These are phyloP conservation scores for Talaromyces pinophilus DNA, from an alignment of 2,329 filamentous ascomycete species.

Conservation along the genomic window DNA sequence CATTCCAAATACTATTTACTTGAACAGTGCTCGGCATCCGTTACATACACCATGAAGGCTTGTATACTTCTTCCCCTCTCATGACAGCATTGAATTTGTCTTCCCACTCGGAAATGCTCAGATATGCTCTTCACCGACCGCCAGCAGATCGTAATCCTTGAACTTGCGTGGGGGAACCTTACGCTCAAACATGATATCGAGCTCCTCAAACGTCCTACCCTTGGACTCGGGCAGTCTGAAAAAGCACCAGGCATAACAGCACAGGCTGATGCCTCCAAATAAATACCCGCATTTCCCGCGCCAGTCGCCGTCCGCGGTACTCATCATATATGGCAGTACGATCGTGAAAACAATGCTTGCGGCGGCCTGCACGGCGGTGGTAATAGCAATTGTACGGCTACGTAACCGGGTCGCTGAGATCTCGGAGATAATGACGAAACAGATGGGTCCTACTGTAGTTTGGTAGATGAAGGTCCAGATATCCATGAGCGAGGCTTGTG, in stretches of 20 bases:
- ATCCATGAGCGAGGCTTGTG: constrained; percentile 37
- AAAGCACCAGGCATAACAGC: constrained; percentile 38
- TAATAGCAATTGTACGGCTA: constrained; percentile 21
- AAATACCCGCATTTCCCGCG: constrained; percentile 36
- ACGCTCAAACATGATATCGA: constrained; percentile 46
- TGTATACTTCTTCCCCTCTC: not conserved
- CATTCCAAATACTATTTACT: not conserved
- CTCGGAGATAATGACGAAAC: constrained; percentile 23
- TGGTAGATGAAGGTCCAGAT: constrained; percentile 44
- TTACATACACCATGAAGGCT: not conserved
- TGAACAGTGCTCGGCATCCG: not conserved
- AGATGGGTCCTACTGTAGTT: constrained; percentile 40
- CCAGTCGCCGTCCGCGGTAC: constrained; percentile 32
- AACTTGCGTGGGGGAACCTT: constrained; percentile 41
- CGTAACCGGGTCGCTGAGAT: constrained; percentile 22
- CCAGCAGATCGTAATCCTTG: constrained; percentile 21
- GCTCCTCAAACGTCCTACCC: constrained; percentile 41
- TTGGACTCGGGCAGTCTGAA: constrained; percentile 41
- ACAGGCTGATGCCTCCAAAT: constrained; percentile 29
- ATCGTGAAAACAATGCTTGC: constrained; percentile 23
- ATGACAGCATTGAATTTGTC: not conserved
- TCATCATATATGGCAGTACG: constrained; percentile 22
- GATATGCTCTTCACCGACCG: not conserved
- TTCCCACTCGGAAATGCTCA: not conserved
- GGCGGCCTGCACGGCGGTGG: constrained; percentile 19